Evolutionary conservation across 2,329 filamentous ascomycete genomes (phyloP).

Genomic region (Cyclaneusma minus): DNA sequence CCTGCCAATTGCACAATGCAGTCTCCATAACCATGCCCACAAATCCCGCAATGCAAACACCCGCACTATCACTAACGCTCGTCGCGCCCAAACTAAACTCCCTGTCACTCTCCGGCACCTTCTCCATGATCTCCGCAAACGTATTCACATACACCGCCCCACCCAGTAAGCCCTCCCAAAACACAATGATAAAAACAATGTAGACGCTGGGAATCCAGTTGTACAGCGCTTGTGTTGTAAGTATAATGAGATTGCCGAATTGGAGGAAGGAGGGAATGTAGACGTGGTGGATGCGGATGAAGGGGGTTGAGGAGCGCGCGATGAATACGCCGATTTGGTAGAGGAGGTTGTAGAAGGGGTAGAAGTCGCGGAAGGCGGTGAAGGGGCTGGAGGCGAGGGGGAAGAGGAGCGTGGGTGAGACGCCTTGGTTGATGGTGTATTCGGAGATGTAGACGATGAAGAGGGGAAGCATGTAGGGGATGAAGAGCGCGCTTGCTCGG

Average conservation of each 20-base stretch:
- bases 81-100: slow-evolving; percentile 87
- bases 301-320: slow-evolving; percentile 80
- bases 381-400: slow-evolving; percentile 67
- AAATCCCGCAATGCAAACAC: slow-evolving; percentile 79
- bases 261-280: slow-evolving; percentile 77
- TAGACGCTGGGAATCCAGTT: slow-evolving; percentile 77
- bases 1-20: slow-evolving; percentile 71
- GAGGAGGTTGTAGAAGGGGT: slow-evolving; percentile 85
- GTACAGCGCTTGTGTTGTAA: slow-evolving; percentile 63
- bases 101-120: slow-evolving; percentile 58
- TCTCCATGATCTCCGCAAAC: slow-evolving; percentile 85
- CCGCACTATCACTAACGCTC: slow-evolving; percentile 80
- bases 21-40: slow-evolving; percentile 73
- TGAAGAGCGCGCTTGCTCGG: slow-evolving; percentile 55
- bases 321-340: slow-evolving; percentile 95
- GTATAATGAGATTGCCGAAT: slow-evolving; percentile 56
- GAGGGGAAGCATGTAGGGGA: slow-evolving; percentile 77
- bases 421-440: slow-evolving; percentile 95
- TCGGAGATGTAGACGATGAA: slow-evolving; percentile 89
- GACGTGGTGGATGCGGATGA: slow-evolving; percentile 64
- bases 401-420: slow-evolving; percentile 79
- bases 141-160: slow-evolving; percentile 92
- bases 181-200: slow-evolving; percentile 68
- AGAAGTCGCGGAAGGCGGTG: slow-evolving; percentile 68
- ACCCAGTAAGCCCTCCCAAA: slow-evolving; percentile 89